Percentiles rank a stretch among this genome's conserved stretches.
Conservation (phyloP, 208 protist genomes). For the Dictyostelium gargantuum region DNA sequence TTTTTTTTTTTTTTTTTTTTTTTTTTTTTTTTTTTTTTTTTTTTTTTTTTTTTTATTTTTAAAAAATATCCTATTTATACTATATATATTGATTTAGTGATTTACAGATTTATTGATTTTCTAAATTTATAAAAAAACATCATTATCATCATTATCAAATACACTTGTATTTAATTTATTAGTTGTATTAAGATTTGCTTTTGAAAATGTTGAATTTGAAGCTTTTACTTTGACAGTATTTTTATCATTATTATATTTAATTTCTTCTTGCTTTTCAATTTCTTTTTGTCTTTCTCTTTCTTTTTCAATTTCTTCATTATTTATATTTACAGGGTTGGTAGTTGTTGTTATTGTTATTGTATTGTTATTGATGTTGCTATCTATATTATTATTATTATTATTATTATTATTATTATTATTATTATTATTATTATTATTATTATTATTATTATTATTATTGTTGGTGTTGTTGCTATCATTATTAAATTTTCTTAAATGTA, state of each 20-base stretch:
- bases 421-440: neutral
- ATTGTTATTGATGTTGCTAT: neutral
- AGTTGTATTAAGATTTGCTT: neutral
- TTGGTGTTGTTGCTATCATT: neutral
- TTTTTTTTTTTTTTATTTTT: no score
- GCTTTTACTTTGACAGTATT: neutral
- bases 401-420: neutral
- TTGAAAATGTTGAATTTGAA: neutral
- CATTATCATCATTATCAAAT: neutral
- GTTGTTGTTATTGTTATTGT: no score
- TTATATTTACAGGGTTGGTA: no score
- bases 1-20: no score
- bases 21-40: no score
- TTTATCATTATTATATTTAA: neutral
- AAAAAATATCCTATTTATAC: no score
- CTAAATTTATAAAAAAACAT: neutral
- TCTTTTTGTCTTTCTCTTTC: no score
- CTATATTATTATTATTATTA: neutral
- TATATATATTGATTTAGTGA: no score
- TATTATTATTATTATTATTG: conserved; percentile 4
- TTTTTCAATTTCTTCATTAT: no score
- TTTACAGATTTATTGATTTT: no score
- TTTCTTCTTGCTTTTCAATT: neutral
- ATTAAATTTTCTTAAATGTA: conserved; percentile 41
- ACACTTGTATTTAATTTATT: neutral